These are phyloP conservation scores for Withania somnifera DNA, from an alignment of 305 asterid species.

Conservation along the genomic window DNA sequence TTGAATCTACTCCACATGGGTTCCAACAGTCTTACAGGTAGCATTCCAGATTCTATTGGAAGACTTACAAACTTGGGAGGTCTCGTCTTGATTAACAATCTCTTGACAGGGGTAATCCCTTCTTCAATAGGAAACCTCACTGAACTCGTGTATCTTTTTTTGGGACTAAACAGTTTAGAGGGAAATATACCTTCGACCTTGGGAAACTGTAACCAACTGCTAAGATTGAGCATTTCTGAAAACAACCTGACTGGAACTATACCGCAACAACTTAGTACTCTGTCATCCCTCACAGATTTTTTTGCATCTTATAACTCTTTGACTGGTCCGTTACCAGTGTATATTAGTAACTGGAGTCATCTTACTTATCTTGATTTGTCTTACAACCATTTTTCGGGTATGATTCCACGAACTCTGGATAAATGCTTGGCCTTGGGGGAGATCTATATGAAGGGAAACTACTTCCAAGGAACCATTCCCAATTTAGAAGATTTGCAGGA, in stretches of 20 bases:
- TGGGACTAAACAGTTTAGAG: slow-evolving; percentile 11
- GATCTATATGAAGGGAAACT: slow-evolving; percentile 12
- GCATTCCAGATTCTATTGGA: slow-evolving; percentile 19
- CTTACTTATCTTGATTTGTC: slow-evolving; percentile 22
- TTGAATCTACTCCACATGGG: too few relatives aligned
- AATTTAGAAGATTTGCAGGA: neutral
- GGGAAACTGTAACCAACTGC: slow-evolving; percentile 20
- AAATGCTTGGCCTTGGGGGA: too few relatives aligned
- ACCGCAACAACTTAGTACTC: slow-evolving; percentile 8
- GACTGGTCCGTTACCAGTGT: slow-evolving; percentile 17
- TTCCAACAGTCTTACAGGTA: too few relatives aligned
- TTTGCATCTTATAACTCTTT: slow-evolving; percentile 18
- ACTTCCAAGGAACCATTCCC: slow-evolving; percentile 17
- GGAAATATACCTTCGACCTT: slow-evolving; percentile 20
- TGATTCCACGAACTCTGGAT: slow-evolving; percentile 21
- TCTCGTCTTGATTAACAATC: too few relatives aligned
- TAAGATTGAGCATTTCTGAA: too few relatives aligned
- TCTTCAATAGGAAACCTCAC: slow-evolving; percentile 15
- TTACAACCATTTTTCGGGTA: slow-evolving; percentile 22
- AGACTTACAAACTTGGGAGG: too few relatives aligned
- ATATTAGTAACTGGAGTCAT: slow-evolving; percentile 20
- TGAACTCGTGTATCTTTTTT: neutral
- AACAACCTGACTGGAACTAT: slow-evolving; percentile 8
- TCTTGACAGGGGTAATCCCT: slow-evolving; percentile 13
- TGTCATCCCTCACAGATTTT: slow-evolving; percentile 9